phyloP scores from a whole-genome alignment of 345 rosid species.

The Lepidium africanum region DNA sequence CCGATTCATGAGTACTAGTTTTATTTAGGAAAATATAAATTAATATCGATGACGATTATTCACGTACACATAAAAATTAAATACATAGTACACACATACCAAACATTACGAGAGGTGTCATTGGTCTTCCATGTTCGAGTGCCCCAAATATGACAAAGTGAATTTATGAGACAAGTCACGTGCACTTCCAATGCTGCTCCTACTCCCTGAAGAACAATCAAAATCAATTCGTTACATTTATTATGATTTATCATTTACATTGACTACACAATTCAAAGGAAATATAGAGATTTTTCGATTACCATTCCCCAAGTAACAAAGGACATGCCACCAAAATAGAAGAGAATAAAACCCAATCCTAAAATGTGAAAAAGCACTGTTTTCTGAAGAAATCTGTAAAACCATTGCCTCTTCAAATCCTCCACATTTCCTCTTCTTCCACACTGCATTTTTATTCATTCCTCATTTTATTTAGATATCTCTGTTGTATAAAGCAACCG shows the following conservation, averaged over 20 bases:
- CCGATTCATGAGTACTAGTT: background rate
- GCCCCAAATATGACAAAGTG: conserved; percentile 92
- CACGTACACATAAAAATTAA: background rate
- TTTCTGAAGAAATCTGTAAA: conserved; percentile 53
- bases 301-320: conserved; percentile 96
- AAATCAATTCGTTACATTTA: too few relatives aligned
- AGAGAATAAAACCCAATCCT: conserved; percentile 49
- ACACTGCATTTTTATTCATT: conserved; percentile 34
- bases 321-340: conserved; percentile 63
- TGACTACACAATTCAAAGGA: too few relatives aligned
- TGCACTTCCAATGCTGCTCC: conserved; percentile 60
- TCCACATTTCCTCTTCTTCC: conserved; percentile 73
- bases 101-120: conserved; percentile 76
- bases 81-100: conserved; percentile 44
- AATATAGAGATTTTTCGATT: background rate
- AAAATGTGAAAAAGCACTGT: conserved; percentile 62
- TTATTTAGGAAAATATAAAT: too few relatives aligned
- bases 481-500: background rate
- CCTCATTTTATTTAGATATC: background rate
- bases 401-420: conserved; percentile 78
- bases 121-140: conserved; percentile 72
- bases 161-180: conserved; percentile 78
- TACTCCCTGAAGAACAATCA: conserved; percentile 36
- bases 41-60: background rate
- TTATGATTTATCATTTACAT: too few relatives aligned